Evolutionary conservation across 768 basidiomycete genomes (phyloP), one percentile per base, ranked within the genome.

Genomic region (Sutorius australiensis): DNA sequence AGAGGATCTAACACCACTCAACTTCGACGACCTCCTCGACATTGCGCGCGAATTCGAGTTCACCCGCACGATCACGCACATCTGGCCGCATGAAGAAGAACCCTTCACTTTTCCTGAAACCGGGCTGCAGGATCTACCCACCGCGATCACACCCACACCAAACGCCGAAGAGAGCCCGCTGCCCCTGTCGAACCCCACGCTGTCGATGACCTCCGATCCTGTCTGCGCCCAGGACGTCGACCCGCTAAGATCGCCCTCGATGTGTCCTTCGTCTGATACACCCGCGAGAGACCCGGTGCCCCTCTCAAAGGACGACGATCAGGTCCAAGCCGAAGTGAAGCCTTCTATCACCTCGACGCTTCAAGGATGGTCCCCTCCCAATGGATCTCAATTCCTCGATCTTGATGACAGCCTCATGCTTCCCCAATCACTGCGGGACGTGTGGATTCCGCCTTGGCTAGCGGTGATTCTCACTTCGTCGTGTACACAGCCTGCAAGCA

Each of bases 31-130:
- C 41, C 50, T 67, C 48, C 66, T 67, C 54, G 66, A 68, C 27
- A 66, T 67, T 14, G 66, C 66, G 1, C 59, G 41, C 40, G 65
- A 66, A 33, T 68, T 61, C 51, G 67, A 68, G 48, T 66, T 64
- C 53, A 51, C 64, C 24, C 56, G 36, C 49, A 54, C 58, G 21
- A 60, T 65, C 54, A 48, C 58, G 16, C 58, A 63, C 36, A 27
- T 62, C 46, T 57, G 61, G 56, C 56, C 61, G 36, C 51, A 46
- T 46, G 58, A 65, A 28, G 54, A 52, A 27, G 63, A 60, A 19
- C 14, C 39, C 16, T n/a, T 10, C 34, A 10, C 36, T 38, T 51
- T 19, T 11, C 7, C 41, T 17, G 63, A 62, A 21, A 50, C 50
- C 3, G 34, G 12, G 48, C 39, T 65, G 55, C 58, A 66, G 8